Base-by-base conservation (phyloP, 352 stramenopile genomes). In the Pythium aquatile region DNA sequence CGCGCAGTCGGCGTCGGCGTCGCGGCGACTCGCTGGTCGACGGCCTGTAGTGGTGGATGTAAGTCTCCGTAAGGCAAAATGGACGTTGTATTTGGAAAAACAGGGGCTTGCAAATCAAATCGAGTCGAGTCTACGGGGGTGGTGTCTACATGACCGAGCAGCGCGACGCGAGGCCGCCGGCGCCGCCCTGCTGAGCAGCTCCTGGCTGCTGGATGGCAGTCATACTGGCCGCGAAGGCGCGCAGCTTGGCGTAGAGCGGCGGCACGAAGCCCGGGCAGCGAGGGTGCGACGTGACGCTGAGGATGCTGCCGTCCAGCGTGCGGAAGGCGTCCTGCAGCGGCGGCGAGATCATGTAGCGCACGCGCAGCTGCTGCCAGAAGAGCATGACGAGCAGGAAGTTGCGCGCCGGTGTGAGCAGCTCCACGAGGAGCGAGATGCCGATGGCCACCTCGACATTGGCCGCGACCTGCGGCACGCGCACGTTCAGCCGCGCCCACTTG, bases 281-380 rank as follows among this genome's bases (percentile, higher is more conserved):
- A 30, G 87, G 85, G 67, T 93, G 84, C 56, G 82, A 72, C 51
- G 84, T 77, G 39, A 91, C 13, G 32, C 70, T 66, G 35, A 91
- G 68, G 46, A 93, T 82, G 40, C 68, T 76, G 16, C 66, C 53
- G 70, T 97, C 87, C 20, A 97, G 69, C 28, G 70, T 60, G 58
- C 80, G 77, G 75, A 96, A 97, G 11, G 81, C 79, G 44, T 95
- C 81, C 68, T 94, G 86, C 33, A 97, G 73, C 68, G 90, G 81
- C 55, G 85, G 84, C 46, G 85, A 94, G 72, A 94, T 91, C 88
- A 97, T 97, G 78, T 97, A 97, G 66, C 88, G 87, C 72, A 97
- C 85, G 55, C 88, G 88, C 56, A 97, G 72, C 60, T 95, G 77
- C 75, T 97, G 88, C 88, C 88, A 97, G 79, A 93, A 96, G 61